phyloP scores from a whole-genome alignment of 257 asterid genomes.

The Solanum chilense region DNA sequence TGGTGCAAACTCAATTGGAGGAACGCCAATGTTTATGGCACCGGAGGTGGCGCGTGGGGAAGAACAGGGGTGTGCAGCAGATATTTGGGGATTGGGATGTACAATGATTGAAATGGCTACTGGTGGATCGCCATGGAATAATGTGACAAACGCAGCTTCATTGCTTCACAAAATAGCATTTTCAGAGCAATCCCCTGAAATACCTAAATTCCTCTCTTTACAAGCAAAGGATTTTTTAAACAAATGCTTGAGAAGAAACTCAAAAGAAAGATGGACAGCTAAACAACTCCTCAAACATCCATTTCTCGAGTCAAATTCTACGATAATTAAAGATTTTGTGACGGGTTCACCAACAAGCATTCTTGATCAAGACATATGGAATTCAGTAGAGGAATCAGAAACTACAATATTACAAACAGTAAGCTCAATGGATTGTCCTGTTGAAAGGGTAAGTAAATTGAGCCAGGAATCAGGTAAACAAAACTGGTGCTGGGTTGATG shows the following conservation, averaged over 20 bases:
- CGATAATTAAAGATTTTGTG: background rate
- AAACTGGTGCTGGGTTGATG: slow-evolving; percentile 24
- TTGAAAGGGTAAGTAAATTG: slow-evolving; percentile 20
- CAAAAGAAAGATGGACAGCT: slow-evolving; percentile 52
- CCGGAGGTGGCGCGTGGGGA: slow-evolving; percentile 76
- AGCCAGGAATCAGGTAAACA: slow-evolving; percentile 12
- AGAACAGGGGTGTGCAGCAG: slow-evolving; percentile 57
- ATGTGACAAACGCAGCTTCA: slow-evolving; percentile 11
- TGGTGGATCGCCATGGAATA: slow-evolving; percentile 56
- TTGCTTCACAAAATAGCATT: slow-evolving; percentile 45
- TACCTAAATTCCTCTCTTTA: slow-evolving; percentile 46
- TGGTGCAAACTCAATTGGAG: slow-evolving; percentile 9
- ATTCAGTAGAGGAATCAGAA: slow-evolving; percentile 34
- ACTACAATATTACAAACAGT: background rate
- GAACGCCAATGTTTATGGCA: slow-evolving; percentile 79
- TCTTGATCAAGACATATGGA: slow-evolving; percentile 73
- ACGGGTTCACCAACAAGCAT: slow-evolving; percentile 59
- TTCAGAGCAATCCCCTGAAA: slow-evolving; percentile 38
- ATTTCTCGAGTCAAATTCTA: slow-evolving; percentile 15
- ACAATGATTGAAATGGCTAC: slow-evolving; percentile 69
- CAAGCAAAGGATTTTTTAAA: slow-evolving; percentile 48
- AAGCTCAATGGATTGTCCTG: background rate
- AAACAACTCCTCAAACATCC: slow-evolving; percentile 50
- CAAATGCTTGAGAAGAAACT: slow-evolving; percentile 48
- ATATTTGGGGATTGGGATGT: slow-evolving; percentile 80